Base-by-base conservation (phyloP, 75 land plant species). In the Larix kaempferi region DNA sequence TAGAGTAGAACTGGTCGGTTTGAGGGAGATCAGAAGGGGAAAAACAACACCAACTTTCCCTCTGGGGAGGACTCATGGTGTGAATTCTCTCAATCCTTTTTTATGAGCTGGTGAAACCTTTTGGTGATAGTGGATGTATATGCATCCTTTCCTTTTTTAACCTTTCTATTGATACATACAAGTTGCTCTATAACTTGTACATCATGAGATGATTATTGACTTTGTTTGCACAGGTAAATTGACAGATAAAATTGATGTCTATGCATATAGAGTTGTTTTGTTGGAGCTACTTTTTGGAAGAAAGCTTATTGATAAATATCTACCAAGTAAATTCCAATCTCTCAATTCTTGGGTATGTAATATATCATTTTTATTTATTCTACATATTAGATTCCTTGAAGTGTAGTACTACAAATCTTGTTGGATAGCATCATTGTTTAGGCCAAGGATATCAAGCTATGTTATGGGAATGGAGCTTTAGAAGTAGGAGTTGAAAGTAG, bases 191-290 rank as follows among this genome's bases (percentile, higher is more conserved):
- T 49, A 69, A 27, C 21, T 49, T 14, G 4, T 41, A n/a, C 35
- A 21, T 15, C 14, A 78, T 64, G 44, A 41, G 52, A 44, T 44
- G 52, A 44, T 44, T 44, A 44, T 1, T 44, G 52, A 6, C 26
- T 59, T 67, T 19, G 25, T 52, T 57, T 78, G 41, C 84, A 44
- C 52, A 95, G 98, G 98, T 56, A 88, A 86, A 67, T 63, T 93
- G 56, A 91, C 98, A 23, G 98, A 95, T 79, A 95, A 95, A 60
- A 93, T 93, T 80, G 98, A 95, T 82, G 98, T 95, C 27, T 95
- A 95, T 91, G 98, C 96, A 23, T 95, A 91, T 86, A 95, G 98
- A 61, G 88, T 95, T 17, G 92, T 95, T 54, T 84, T 95, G 23
- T 72, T 94, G 81, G 96, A 94, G 77, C 92, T 94, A 72, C 79